A percentile compares a stretch with the other conserved stretches of the same genome.
phyloP scores from a whole-genome alignment of 2,329 filamentous ascomycete genomes.

The Penicillium vulpinum region DNA sequence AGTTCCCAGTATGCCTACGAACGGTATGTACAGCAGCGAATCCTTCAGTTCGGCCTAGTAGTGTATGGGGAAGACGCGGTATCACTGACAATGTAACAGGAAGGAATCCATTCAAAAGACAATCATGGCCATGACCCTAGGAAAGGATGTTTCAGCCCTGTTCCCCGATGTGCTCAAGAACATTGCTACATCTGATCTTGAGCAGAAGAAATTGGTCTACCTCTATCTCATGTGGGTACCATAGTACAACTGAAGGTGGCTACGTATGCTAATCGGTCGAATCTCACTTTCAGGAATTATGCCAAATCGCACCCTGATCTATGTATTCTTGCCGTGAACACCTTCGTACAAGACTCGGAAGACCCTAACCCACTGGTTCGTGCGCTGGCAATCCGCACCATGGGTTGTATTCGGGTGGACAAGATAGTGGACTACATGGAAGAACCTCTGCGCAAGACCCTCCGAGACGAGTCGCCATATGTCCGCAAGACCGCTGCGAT shows the following conservation, averaged over 20 bases:
- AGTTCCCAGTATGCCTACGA: conserved; percentile 99
- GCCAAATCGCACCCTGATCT: conserved; percentile 98
- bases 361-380: conserved; percentile 95
- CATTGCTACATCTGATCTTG: conserved; percentile 88
- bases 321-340: conserved; percentile 98
- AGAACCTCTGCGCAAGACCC: conserved; percentile 90
- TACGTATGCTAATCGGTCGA: conserved; percentile 21
- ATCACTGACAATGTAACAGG: conserved; percentile 47
- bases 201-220: conserved; percentile 99
- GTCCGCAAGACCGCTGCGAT: conserved; percentile 97
- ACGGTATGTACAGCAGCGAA: conserved; percentile 52
- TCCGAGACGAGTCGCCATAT: conserved; percentile 96
- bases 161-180: conserved; percentile 99
- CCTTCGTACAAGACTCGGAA: conserved; percentile 98
- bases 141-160: conserved; percentile 95
- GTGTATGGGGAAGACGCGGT: conserved; percentile 7
- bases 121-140: conserved; percentile 99
- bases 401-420: conserved; percentile 97
- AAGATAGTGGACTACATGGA: conserved; percentile 99
- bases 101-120: conserved; percentile 99
- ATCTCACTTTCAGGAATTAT: conserved; percentile 72
- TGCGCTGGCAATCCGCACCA: conserved; percentile 92
- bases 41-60: background rate
- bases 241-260: background rate
- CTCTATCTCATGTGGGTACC: conserved; percentile 83